A percentile compares a stretch with the other conserved stretches of the same genome.
Evolutionary conservation across 306 rosid species (phyloP).

Genomic region (Fragaria iinumae): DNA sequence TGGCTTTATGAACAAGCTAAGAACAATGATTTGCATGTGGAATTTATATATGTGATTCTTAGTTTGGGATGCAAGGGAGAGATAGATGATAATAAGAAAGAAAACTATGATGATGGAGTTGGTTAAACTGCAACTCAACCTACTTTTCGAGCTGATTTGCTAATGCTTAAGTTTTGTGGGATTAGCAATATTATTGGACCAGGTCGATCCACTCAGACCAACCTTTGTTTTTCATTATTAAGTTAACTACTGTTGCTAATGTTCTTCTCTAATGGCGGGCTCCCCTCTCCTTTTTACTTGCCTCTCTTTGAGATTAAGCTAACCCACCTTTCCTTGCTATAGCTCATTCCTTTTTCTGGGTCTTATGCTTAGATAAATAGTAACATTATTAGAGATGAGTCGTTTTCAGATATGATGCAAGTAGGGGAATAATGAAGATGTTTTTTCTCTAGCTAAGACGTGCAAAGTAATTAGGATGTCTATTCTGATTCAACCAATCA

Average conservation of each 20-base stretch:
- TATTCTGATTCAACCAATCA: background rate
- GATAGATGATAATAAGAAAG: background rate
- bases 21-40: conserved; percentile 49
- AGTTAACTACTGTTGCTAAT: conserved; percentile 16
- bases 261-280: conserved; percentile 18
- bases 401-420: background rate
- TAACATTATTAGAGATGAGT: background rate
- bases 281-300: conserved; percentile 6
- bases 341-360: conserved; percentile 2
- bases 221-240: conserved; percentile 16
- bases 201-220: conserved; percentile 20
- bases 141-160: conserved; percentile 14
- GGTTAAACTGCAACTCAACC: conserved; percentile 43
- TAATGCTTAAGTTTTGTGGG: conserved; percentile 8
- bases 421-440: background rate
- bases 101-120: conserved; percentile 40
- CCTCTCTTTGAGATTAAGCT: conserved; percentile 37
- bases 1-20: conserved; percentile 62
- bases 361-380: conserved; percentile 1
- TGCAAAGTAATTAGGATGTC: background rate
- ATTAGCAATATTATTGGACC: conserved; percentile 5
- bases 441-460: background rate
- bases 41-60: conserved; percentile 24
- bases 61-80: conserved; percentile 40
- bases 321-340: conserved; percentile 1